Evolutionary conservation across 2,329 filamentous ascomycete species (phyloP), one percentile per base, ranked within the genome.

Genomic region (Raffaelea ambrosiae): DNA sequence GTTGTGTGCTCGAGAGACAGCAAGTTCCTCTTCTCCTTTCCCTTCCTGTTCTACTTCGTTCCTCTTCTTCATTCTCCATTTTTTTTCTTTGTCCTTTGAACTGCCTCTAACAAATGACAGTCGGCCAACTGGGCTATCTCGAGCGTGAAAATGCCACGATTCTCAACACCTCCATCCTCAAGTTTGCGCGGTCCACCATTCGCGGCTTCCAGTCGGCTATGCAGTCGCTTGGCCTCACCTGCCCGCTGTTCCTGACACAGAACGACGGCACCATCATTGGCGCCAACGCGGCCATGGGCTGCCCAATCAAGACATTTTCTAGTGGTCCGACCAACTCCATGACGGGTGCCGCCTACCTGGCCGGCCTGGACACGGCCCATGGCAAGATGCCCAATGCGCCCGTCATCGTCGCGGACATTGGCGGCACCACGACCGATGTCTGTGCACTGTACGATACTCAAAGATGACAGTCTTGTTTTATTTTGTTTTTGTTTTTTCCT

Each of bases 381-480:
- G 35, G 35, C n/a, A 38, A 38, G 18, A 38, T 38, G 35, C 35
- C 35, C n/a, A 59, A 58, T 3, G 51, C 63, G 21, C 45, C 56
- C 16, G 47, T 62, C 64, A 0, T 83, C 64, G 79, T 84, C 0
- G 74, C 83, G 2, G 81, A 84, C 55, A 76, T 84, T 46, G 81
- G 81, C 0, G 81, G 81, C 3, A 85, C 81, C 0, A 84, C 80
- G 0, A 76, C 79, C 0, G 81, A 84, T 53, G 76, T 83, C 11
- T 79, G 81, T 0, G 61, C 82, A 0, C 60, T 84, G 4, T n/a
- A n/a, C n/a, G n/a, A n/a, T n/a, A n/a, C n/a, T n/a, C n/a, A n/a
- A n/a, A n/a, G n/a, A n/a, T n/a, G n/a, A n/a, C n/a, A n/a, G n/a
- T n/a, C n/a, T n/a, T n/a, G n/a, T n/a, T n/a, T n/a, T n/a, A n/a